Evolutionary conservation across 495 filamentous ascomycete species (phyloP).

Genomic region (Lindgomyces ingoldianus): DNA sequence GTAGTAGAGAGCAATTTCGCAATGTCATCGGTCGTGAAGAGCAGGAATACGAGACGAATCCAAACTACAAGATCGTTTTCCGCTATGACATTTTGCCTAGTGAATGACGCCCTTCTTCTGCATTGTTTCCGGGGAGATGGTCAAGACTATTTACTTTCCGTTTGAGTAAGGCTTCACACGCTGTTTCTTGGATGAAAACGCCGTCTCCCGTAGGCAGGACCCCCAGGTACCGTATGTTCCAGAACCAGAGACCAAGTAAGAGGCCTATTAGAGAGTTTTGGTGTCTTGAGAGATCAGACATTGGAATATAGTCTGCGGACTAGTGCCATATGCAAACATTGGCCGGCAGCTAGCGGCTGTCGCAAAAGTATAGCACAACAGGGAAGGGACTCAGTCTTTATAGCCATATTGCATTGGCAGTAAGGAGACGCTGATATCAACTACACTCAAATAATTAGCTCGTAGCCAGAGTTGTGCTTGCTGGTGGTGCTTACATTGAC

Average conservation of each 20-base stretch:
- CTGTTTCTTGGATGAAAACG: conserved; percentile 1
- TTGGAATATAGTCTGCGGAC: conserved; percentile 3
- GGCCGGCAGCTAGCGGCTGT: conserved; percentile 5
- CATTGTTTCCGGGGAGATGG: conserved; percentile 24
- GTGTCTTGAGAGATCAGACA: conserved; percentile 10
- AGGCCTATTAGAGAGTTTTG: conserved; percentile 1
- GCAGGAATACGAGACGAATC: conserved; percentile 11
- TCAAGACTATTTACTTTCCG: conserved; percentile 12
- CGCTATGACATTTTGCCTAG: conserved; percentile 5
- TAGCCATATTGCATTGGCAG: conserved; percentile 18
- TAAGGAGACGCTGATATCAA: conserved; percentile 15
- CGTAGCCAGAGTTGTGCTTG: not conserved
- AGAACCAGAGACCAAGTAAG: not conserved
- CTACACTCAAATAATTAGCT: not conserved
- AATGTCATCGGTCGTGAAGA: conserved; percentile 7
- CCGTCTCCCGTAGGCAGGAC: conserved; percentile 19
- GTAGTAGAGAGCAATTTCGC: conserved; percentile 22
- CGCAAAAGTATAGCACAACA: conserved; percentile 10
- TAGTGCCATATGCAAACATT: conserved; percentile 1
- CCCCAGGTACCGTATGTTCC: conserved; percentile 9
- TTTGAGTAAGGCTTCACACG: not conserved
- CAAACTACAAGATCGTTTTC: conserved; percentile 18
- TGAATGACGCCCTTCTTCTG: conserved; percentile 21
- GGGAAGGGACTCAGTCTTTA: conserved; percentile 4
- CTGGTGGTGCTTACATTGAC: conserved; percentile 7